A percentile compares a stretch with the other conserved stretches of the same genome.
phyloP scores from a whole-genome alignment of 2,329 filamentous ascomycete genomes.

The Huntiella moniliformis region DNA sequence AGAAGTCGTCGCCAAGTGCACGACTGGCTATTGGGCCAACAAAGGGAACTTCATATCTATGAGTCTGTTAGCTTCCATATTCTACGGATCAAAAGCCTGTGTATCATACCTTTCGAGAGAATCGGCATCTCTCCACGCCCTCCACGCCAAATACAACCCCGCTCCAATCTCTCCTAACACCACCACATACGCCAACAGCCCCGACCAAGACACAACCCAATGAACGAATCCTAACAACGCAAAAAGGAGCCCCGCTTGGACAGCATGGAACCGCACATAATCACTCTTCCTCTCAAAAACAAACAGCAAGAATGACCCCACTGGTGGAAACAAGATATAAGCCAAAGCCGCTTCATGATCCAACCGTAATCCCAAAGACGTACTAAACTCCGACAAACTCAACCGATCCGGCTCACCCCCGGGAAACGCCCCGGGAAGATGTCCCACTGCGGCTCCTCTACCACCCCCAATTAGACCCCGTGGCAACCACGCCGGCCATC shows the following conservation, averaged over 20 bases:
- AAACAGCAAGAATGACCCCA: conserved; percentile 68
- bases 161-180: conserved; percentile 56
- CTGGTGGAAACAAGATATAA: conserved; percentile 68
- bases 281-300: conserved; percentile 88
- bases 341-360: conserved; percentile 84
- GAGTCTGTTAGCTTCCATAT: conserved; percentile 13
- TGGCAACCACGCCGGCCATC: too few relatives aligned
- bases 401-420: conserved; percentile 24
- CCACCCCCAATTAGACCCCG: too few relatives aligned
- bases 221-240: conserved; percentile 58
- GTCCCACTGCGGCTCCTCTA: conserved; percentile 7
- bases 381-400: conserved; percentile 70
- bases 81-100: conserved; percentile 14
- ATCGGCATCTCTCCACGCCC: conserved; percentile 69
- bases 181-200: conserved; percentile 65
- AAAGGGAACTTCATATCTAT: conserved; percentile 67
- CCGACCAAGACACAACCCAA: conserved; percentile 70
- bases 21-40: conserved; percentile 72
- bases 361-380: conserved; percentile 66
- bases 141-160: conserved; percentile 57
- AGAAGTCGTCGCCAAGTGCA: conserved; percentile 67
- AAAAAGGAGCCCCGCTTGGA: conserved; percentile 79
- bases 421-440: conserved; percentile 22
- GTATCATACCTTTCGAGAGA: conserved; percentile 37
- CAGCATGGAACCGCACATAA: conserved; percentile 93